Conservation (phyloP, 257 asterid genomes). For the Solanum paucissectum region DNA sequence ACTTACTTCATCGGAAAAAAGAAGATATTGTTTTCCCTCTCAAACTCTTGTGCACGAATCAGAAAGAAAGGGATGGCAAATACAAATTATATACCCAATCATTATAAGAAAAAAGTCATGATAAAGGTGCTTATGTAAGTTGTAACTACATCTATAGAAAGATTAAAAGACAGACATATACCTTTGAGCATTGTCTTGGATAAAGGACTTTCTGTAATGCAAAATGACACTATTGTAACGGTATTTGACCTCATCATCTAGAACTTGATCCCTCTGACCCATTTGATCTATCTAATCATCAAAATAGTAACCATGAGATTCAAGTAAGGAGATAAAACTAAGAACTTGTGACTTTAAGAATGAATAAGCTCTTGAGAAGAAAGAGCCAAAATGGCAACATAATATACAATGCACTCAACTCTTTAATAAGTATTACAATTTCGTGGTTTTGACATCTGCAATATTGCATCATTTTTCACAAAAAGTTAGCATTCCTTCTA, state of each 20-base stretch:
- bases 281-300: conserved; percentile 65
- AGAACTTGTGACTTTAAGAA: neutral
- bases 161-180: conserved; percentile 10
- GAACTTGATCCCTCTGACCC: conserved; percentile 74
- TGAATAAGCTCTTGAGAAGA: neutral
- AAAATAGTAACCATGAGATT: neutral
- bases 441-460: neutral
- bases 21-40: neutral
- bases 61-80: neutral
- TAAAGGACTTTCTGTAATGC: conserved; percentile 92
- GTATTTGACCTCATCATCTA: conserved; percentile 84
- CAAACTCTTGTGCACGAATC: neutral
- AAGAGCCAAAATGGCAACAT: neutral
- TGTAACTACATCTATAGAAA: neutral
- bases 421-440: neutral
- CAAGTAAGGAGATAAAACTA: neutral
- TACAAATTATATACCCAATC: neutral
- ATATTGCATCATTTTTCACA: neutral
- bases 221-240: conserved; percentile 82
- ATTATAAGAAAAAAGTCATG: neutral
- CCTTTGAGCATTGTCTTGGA: conserved; percentile 99
- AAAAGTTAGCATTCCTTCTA: neutral
- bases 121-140: neutral
- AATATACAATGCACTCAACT: neutral
- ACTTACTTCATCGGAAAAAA: neutral